phyloP scores from a whole-genome alignment of 805 yeast species.

The Kluyveromyces nonfermentans region DNA sequence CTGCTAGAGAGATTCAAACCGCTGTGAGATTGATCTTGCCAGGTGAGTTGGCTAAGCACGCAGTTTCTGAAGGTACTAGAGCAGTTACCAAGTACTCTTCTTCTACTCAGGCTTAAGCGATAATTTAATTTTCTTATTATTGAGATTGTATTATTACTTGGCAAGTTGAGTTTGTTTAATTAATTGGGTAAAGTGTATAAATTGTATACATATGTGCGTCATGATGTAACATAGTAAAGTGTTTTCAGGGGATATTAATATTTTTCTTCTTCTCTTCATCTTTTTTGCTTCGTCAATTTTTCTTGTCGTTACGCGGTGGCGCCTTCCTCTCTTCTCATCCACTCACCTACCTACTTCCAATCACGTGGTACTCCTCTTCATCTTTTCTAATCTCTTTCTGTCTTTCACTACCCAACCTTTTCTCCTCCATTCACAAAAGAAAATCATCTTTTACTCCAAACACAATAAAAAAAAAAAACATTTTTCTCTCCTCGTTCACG shows the following conservation, averaged over 20 bases:
- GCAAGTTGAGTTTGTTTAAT: background rate
- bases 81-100: conserved; percentile 95
- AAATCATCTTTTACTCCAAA: too few relatives aligned
- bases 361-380: too few relatives aligned
- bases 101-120: conserved; percentile 34
- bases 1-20: conserved; percentile 97
- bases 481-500: background rate
- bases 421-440: too few relatives aligned
- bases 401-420: too few relatives aligned
- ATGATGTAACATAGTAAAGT: background rate
- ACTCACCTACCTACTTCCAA: too few relatives aligned
- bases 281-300: too few relatives aligned
- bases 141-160: background rate
- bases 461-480: too few relatives aligned
- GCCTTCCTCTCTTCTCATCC: too few relatives aligned
- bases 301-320: too few relatives aligned
- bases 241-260: background rate
- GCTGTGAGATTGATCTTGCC: conserved; percentile 97
- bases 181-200: background rate
- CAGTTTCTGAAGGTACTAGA: conserved; percentile 97
- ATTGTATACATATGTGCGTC: background rate
- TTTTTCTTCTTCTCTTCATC: too few relatives aligned
- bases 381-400: too few relatives aligned
- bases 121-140: too few relatives aligned
- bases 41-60: conserved; percentile 98